phyloP scores from a whole-genome alignment of 2,329 filamentous ascomycete genomes.

The Neurospora sp. region DNA sequence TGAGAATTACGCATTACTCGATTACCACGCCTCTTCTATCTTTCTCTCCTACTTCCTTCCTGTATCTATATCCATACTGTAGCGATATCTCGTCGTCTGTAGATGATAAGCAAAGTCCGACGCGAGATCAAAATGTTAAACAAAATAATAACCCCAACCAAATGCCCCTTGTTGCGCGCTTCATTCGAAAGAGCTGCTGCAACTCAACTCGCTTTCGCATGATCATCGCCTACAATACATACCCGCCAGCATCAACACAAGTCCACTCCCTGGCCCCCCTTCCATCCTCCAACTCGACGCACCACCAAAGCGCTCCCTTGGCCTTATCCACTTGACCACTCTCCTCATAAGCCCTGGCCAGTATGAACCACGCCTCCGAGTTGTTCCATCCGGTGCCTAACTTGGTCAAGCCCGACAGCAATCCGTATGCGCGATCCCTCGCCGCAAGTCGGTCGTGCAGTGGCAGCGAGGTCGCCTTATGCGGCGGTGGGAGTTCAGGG shows the following conservation, averaged over 20 bases:
- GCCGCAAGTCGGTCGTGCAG: conserved; percentile 77
- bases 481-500: conserved; percentile 39
- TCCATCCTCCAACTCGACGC: conserved; percentile 85
- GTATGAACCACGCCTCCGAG: conserved; percentile 84
- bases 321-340: conserved; percentile 79
- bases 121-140: neutral
- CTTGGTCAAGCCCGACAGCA: conserved; percentile 76
- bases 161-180: neutral
- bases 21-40: neutral
- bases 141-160: neutral
- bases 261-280: conserved; percentile 72
- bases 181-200: neutral
- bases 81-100: neutral
- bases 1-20: neutral
- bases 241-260: conserved; percentile 56
- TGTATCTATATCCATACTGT: neutral
- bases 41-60: neutral
- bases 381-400: conserved; percentile 83
- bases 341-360: conserved; percentile 81
- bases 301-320: conserved; percentile 94
- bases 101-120: neutral
- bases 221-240: conserved; percentile 42
- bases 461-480: conserved; percentile 53
- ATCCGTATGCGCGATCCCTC: conserved; percentile 76
- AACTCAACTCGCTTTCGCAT: conserved; percentile 1